Evolutionary conservation across 805 yeast genomes (phyloP).

Genomic region (Kuraishia piskuri): DNA sequence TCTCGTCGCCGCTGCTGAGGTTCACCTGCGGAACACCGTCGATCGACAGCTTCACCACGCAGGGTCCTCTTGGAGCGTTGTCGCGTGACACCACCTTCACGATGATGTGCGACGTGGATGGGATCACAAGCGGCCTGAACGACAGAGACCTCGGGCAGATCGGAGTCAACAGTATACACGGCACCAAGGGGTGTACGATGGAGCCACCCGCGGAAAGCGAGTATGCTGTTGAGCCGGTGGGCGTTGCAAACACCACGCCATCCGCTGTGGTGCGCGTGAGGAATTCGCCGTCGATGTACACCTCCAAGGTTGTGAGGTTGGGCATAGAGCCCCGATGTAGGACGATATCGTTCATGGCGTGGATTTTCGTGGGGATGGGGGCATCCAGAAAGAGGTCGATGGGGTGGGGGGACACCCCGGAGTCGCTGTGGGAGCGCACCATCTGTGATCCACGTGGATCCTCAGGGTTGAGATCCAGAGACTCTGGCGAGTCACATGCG

Average conservation of each 20-base stretch:
- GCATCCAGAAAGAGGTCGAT: constrained; percentile 5
- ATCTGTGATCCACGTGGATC: too few species aligned
- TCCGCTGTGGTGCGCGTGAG: constrained; percentile 89
- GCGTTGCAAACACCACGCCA: constrained; percentile 79
- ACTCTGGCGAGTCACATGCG: too few species aligned
- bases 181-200: constrained; percentile 82
- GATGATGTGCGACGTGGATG: constrained; percentile 67
- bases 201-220: constrained; percentile 88
- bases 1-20: constrained; percentile 69
- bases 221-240: constrained; percentile 94
- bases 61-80: constrained; percentile 19
- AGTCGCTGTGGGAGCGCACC: too few species aligned
- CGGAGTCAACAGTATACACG: constrained; percentile 77
- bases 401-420: background rate
- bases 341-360: constrained; percentile 90
- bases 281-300: constrained; percentile 76
- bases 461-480: too few species aligned
- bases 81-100: constrained; percentile 47
- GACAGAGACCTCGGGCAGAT: constrained; percentile 87
- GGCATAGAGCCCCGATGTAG: constrained; percentile 87
- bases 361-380: constrained; percentile 29
- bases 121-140: constrained; percentile 82
- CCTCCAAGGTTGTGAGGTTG: constrained; percentile 73
- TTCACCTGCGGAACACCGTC: constrained; percentile 78
- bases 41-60: constrained; percentile 53